Evolutionary conservation across 306 rosid species (phyloP).

Genomic region (Citrullus mucosospermus): DNA sequence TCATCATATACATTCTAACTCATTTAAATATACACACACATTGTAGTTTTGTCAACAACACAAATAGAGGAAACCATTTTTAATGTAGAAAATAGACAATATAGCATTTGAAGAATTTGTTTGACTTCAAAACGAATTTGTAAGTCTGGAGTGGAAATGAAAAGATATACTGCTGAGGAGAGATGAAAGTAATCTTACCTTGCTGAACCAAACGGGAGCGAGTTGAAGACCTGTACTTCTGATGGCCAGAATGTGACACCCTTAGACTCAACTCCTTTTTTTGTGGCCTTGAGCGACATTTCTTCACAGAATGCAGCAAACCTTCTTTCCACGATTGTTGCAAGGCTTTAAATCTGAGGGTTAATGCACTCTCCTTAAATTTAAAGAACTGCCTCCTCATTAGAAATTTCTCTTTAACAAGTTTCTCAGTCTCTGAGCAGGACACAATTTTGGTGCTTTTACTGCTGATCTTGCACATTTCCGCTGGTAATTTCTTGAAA

Average conservation of each 20-base stretch:
- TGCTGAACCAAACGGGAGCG: conserved; percentile 58
- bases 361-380: conserved; percentile 65
- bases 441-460: conserved; percentile 16
- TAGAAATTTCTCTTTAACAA: conserved; percentile 39
- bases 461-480: conserved; percentile 14
- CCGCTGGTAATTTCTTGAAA: conserved; percentile 33
- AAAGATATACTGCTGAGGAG: neutral
- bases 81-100: neutral
- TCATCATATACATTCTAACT: neutral
- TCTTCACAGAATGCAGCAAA: conserved; percentile 45
- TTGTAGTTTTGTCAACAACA: neutral
- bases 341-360: conserved; percentile 69
- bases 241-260: conserved; percentile 28
- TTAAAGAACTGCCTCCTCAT: conserved; percentile 40
- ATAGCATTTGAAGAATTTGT: neutral
- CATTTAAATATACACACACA: neutral
- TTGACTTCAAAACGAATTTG: neutral
- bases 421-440: conserved; percentile 11
- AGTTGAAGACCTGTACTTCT: conserved; percentile 68
- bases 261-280: conserved; percentile 67
- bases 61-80: neutral
- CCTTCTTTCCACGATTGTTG: conserved; percentile 84
- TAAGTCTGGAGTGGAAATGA: neutral
- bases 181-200: conserved; percentile 28
- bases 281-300: conserved; percentile 58